A percentile compares a stretch with the other conserved stretches of the same genome.
Evolutionary conservation across 2,329 filamentous ascomycete species (phyloP).

Genomic region (Fusarium cicatricum): DNA sequence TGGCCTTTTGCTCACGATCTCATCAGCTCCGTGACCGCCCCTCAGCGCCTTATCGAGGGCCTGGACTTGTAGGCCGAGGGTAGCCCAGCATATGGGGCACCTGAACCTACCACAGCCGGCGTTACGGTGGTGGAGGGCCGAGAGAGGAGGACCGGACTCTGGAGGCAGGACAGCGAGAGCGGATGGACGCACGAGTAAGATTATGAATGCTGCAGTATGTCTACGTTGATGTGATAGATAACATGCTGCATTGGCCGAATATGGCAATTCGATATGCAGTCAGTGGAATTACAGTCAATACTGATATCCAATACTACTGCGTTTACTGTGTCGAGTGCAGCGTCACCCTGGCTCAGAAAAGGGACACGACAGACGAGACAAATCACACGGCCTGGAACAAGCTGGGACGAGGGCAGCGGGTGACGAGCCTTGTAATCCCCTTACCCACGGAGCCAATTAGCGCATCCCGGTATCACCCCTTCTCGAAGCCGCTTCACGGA

Average conservation of each 20-base stretch:
- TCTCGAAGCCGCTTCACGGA: constrained; percentile 29
- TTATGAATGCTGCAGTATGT: constrained; percentile 8
- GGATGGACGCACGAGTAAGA: constrained; percentile 3
- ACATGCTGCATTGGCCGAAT: constrained; percentile 6
- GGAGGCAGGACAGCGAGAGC: background rate
- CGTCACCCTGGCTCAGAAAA: background rate
- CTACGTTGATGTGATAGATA: constrained; percentile 4
- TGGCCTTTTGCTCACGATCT: constrained; percentile 10
- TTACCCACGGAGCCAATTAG: constrained; percentile 26
- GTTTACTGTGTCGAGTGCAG: background rate
- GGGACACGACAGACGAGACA: constrained; percentile 3
- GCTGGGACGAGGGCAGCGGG: constrained; percentile 20
- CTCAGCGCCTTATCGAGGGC: constrained; percentile 3
- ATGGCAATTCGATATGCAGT: constrained; percentile 2
- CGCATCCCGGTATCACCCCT: constrained; percentile 16
- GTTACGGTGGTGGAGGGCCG: constrained; percentile 4
- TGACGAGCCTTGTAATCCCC: constrained; percentile 22
- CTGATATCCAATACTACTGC: constrained; percentile 1
- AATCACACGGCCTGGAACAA: constrained; percentile 11
- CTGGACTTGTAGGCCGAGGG: background rate
- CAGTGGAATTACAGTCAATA: constrained; percentile 2
- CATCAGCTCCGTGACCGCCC: constrained; percentile 8
- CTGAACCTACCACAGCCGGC: constrained; percentile 21
- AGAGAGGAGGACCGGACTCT: constrained; percentile 6
- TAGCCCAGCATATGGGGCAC: background rate